Evolutionary conservation across 148 eudicot species (phyloP), one percentile per base, ranked within the genome.

Genomic region (Chenopodium berlandieri): DNA sequence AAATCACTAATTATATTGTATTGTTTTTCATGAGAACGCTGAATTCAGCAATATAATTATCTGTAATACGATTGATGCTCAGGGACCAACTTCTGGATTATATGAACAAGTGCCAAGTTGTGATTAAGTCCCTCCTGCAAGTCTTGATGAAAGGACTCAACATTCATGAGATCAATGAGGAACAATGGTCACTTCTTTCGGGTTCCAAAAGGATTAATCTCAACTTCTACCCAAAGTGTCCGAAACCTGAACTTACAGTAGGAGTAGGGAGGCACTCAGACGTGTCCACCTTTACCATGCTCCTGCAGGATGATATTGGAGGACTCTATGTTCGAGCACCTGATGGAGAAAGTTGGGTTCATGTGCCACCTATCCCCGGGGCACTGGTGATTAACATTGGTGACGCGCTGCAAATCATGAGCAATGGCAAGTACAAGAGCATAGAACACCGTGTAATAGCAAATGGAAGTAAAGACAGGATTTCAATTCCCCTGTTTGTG

Each of bases 211-310:
- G 91, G 54, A 86, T 87, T 23, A 90, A 90, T 75, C 86, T 90
- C n/a, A 90, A 90, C 80, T 90, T 81, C 81, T 90, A 90, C 63
- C 92, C 92, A 16, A 90, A 78, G 30, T 90, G 92, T 71, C 90
- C 90, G 0, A 79, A 86, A 12, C 89, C 88, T 4, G 90, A 90
- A 64, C 89, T 90, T 1, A 86, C 92, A 6, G 87, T 90, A 3
- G 92, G 92, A 52, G 90, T 90, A 70, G 92, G 92, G 16, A 85
- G 92, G 17, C 92, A 90, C 80, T 90, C 90, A 0, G 89, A 90
- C 14, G 89, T 90, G 23, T 90, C 92, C 66, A 88, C 89, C 69
- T 80, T 90, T 83, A 90, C 92, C 25, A 77, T 90, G 37, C 88
- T 90, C 69, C 85, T 90, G 20, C 90, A 90, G 54, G 90, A 90